Evolutionary conservation across 768 basidiomycete genomes (phyloP), one percentile per base, ranked within the genome.

Genomic region (Pleurotus sapidus): DNA sequence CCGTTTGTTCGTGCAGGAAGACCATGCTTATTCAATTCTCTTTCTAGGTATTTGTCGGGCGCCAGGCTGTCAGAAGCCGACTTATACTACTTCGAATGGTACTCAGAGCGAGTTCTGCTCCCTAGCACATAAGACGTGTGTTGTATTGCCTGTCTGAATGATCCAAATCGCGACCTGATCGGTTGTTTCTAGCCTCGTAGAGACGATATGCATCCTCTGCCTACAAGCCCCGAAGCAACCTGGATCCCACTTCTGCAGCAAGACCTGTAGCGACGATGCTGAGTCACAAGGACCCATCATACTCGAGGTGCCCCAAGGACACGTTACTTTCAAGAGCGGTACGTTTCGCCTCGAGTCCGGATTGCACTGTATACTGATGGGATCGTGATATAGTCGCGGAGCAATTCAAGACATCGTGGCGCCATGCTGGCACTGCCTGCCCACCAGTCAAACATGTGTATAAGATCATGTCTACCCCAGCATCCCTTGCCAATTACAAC

Each of bases 381-480:
- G 30, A 34, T 34, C 8, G 30, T 9, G 9, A 34, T 50, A 9
- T 56, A 87, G 86, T 87, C 27, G 71, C 77, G 20, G 84, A 84
- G 62, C 87, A 88, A 62, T 89, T 89, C 73, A 85, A 82, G 63
- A 61, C 80, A 55, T 85, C 86, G 18, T 89, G 87, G 87, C 77
- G 86, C 59, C 87, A 88, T 63, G 71, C 62, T 43, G 73, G 78
- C 18, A 80, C 79, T 15, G 42, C 68, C 14, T 84, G 86, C 58
- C 87, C 87, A 6, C 70, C 77, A 25, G 86, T 89, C 2, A 73
- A 76, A 54, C 77, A 74, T 54, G 73, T 89, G 49, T 89, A 88
- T 74, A 89, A 88, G 73, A 81, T 89, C 61, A 66, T 86, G 6
- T 68, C 75, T 8, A 72, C 82, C 3, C 72, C 78, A 25, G 68